Base-by-base conservation (phyloP, 1,139 yeast species). In the Saccharomycopsis hybrid region DNA sequence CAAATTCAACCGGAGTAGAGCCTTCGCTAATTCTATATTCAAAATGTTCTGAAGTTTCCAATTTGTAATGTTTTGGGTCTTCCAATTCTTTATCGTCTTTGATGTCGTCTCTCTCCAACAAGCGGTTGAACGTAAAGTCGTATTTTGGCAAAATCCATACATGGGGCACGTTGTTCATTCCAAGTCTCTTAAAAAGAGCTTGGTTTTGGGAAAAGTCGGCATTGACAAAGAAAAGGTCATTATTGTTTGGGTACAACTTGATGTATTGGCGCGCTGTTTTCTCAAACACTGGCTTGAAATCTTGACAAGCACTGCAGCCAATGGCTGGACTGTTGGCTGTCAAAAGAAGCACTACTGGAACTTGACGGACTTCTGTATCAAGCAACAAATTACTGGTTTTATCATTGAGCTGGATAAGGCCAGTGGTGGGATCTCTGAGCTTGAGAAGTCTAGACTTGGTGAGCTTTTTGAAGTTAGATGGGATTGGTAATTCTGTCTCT, bases 91-190 rank as follows among this genome's bases (percentile, higher is more conserved):
- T 37, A 8, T 38, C 43, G 8, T 29, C 8, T 2, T 4, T n/a
- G 4, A 40, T 7, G 8, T 50, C 30, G 4, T 29, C 36, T 13
- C 33, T 33, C 7, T 25, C 18, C 11, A 30, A 11, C n/a, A n/a
- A n/a, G n/a, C n/a, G n/a, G n/a, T n/a, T n/a, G n/a, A n/a, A n/a
- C n/a, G n/a, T n/a, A n/a, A n/a, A n/a, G 13, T 44, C 48, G 24
- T 52, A 50, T 28, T 35, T 42, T 1, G 87, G 87, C 51, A 78
- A 72, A 2, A 83, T 66, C 78, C 88, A 78, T 8, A 82, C 57
- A 55, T 78, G 81, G 1, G 94, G 92, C 2, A 82, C 76, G 2
- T 77, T 66, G 3, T 63, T 63, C 50, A 83, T 60, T 3, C 67
- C 63, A 47, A 81, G 58, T 27, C 65, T 63, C 30, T 65, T 62